Conservation (phyloP, 371 early-diverging fungal species). For the Haplosporangium sp. region DNA sequence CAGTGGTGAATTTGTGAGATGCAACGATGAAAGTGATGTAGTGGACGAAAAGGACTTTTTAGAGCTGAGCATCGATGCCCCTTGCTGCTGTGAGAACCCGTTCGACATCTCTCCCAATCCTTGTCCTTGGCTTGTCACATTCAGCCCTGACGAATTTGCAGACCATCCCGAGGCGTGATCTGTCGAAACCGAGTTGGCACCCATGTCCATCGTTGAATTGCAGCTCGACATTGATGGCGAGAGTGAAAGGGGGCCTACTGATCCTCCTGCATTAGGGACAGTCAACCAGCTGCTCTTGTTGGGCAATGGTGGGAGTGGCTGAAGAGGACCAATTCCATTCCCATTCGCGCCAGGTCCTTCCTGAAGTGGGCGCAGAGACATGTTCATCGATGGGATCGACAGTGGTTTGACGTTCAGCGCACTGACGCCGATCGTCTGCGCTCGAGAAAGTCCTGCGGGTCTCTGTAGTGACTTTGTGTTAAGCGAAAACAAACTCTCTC, state of each 20-base stretch:
- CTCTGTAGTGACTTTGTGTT: constrained; percentile 45
- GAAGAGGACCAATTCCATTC: background rate
- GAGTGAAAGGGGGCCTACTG: background rate
- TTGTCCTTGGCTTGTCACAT: background rate
- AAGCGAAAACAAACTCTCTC: constrained; percentile 48
- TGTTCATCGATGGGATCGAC: constrained; percentile 17
- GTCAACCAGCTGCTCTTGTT: constrained; percentile 42
- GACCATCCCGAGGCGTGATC: constrained; percentile 31
- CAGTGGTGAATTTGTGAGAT: background rate
- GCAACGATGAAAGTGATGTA: constrained; percentile 13
- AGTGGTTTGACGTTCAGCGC: constrained; percentile 39
- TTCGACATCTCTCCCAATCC: background rate
- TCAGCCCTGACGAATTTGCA: constrained; percentile 13
- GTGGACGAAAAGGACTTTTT: constrained; percentile 31
- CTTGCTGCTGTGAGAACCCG: background rate
- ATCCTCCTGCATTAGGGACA: constrained; percentile 19
- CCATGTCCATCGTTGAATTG: constrained; percentile 18
- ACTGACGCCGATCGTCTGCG: constrained; percentile 38
- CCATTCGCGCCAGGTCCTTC: constrained; percentile 6
- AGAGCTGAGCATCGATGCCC: constrained; percentile 3
- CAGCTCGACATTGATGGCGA: constrained; percentile 29
- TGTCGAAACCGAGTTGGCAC: constrained; percentile 15
- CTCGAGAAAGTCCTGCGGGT: constrained; percentile 25
- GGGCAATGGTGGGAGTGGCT: constrained; percentile 8
- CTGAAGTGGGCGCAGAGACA: constrained; percentile 24